phyloP scores from a whole-genome alignment of 345 rosid species.

The Nephelium lappaceum region DNA sequence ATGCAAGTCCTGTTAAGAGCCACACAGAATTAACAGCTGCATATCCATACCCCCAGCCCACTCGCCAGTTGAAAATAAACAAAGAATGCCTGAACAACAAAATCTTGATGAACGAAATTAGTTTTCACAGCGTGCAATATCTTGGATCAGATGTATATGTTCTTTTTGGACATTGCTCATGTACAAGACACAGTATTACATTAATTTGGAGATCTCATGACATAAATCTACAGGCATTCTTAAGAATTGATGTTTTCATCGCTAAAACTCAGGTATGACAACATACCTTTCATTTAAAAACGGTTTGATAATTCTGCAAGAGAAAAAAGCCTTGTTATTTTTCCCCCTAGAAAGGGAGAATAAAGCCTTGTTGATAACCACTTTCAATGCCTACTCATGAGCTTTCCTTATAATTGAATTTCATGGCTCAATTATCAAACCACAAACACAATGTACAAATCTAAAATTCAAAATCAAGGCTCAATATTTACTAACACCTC shows the following conservation, averaged over 20 bases:
- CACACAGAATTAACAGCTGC: background rate
- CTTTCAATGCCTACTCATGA: background rate
- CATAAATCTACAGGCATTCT: background rate
- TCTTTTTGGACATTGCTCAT: too few species aligned
- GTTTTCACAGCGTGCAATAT: background rate
- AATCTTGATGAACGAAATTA: background rate
- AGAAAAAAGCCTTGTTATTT: background rate
- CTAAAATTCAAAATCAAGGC: background rate
- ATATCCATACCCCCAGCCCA: background rate
- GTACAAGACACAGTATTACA: background rate
- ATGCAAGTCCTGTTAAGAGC: background rate
- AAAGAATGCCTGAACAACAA: background rate
- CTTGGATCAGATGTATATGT: background rate
- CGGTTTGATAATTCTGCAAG: background rate
- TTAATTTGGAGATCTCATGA: background rate
- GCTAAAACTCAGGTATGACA: background rate
- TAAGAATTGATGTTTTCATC: conserved; percentile 2
- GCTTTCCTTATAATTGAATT: background rate
- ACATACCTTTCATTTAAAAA: background rate
- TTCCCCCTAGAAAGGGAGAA: too few species aligned
- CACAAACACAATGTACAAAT: background rate
- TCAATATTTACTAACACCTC: background rate
- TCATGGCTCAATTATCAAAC: background rate
- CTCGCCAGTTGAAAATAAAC: background rate
- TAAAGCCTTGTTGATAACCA: background rate